phyloP scores from a whole-genome alignment of 805 yeast genomes.

The Myxozyma vanderwaltii region DNA sequence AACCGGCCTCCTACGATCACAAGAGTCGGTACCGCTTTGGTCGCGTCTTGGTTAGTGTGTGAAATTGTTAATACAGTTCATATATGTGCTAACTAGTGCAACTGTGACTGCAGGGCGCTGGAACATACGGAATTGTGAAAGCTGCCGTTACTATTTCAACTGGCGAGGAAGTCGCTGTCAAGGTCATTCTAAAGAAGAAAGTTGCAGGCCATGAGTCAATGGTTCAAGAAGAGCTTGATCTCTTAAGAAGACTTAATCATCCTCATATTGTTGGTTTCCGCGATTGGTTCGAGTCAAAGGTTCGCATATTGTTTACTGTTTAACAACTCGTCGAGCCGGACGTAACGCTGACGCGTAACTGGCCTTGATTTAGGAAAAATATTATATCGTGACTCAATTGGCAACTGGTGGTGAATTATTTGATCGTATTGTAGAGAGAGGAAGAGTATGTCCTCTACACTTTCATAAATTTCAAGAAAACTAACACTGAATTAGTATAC shows the following conservation, averaged over 20 bases:
- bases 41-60: constrained; percentile 18
- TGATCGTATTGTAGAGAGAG: constrained; percentile 77
- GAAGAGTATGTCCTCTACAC: constrained; percentile 42
- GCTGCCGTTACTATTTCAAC: constrained; percentile 59
- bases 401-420: constrained; percentile 97
- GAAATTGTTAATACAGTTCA: neutral
- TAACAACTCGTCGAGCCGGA: no score
- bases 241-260: constrained; percentile 69
- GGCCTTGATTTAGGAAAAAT: constrained; percentile 65
- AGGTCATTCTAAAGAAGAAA: constrained; percentile 83
- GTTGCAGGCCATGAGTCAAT: constrained; percentile 75
- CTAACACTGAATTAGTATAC: constrained; percentile 57
- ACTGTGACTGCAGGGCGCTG: constrained; percentile 64
- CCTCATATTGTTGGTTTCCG: constrained; percentile 86
- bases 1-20: constrained; percentile 28
- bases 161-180: constrained; percentile 80
- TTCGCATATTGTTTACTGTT: neutral
- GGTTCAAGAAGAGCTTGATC: constrained; percentile 73
- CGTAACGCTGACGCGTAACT: no score
- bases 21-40: constrained; percentile 28
- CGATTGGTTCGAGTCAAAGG: constrained; percentile 88
- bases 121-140: constrained; percentile 91
- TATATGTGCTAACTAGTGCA: neutral
- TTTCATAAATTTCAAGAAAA: neutral
- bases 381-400: constrained; percentile 88